Percentiles rank a stretch among this genome's conserved stretches.
These are phyloP conservation scores for Beverwykella pulmonaria DNA, from an alignment of 495 filamentous ascomycete species.

Conservation along the genomic window DNA sequence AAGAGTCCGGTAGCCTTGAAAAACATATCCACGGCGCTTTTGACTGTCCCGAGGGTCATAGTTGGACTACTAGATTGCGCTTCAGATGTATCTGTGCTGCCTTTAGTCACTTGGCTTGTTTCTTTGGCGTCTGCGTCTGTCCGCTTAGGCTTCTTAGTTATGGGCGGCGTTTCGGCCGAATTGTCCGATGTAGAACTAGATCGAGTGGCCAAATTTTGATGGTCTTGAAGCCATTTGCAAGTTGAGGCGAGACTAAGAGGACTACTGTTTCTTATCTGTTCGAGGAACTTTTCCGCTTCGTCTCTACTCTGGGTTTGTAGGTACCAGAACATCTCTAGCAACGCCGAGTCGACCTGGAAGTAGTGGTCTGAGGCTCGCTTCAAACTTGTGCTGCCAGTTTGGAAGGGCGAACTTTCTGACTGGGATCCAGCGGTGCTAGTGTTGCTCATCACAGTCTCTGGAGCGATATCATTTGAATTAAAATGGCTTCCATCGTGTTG, in stretches of 20 bases:
- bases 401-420: background rate
- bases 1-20: conserved; percentile 11
- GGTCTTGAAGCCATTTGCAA: background rate
- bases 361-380: background rate
- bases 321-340: conserved; percentile 12
- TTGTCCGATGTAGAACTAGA: background rate
- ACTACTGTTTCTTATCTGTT: background rate
- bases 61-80: background rate
- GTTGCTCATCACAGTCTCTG: background rate
- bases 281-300: conserved; percentile 11
- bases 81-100: background rate
- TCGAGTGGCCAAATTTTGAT: background rate
- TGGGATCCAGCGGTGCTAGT: background rate
- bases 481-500: background rate
- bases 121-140: background rate
- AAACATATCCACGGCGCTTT: conserved; percentile 2
- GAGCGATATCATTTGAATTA: background rate
- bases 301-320: conserved; percentile 2
- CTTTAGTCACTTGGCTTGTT: background rate
- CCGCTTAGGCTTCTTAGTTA: background rate
- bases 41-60: background rate
- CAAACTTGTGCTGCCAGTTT: background rate
- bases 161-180: background rate
- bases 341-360: background rate
- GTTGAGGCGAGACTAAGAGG: background rate